Percentiles rank a stretch among this genome's conserved stretches.
These are phyloP conservation scores for Coemansia reversa DNA, from an alignment of 192 early-diverging fungal genomes.

Conservation along the genomic window DNA sequence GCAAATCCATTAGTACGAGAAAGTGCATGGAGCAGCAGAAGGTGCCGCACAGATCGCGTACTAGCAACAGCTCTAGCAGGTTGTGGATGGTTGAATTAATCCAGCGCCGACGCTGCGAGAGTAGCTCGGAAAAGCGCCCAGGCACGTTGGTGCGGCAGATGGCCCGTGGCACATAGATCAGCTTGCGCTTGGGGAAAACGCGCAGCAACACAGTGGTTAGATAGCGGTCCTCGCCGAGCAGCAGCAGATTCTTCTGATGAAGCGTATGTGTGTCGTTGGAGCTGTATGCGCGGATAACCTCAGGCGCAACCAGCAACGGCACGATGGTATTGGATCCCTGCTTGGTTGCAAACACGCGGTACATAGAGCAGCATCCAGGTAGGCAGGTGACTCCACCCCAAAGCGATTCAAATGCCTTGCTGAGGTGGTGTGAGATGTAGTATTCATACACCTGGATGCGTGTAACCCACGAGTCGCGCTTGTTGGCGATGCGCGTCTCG, in stretches of 20 bases:
- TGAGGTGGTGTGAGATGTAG: conserved; percentile 96
- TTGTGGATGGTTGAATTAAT: conserved; percentile 98
- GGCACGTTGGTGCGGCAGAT: conserved; percentile 81
- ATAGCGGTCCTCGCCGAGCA: conserved; percentile 85
- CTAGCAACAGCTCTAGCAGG: conserved; percentile 85
- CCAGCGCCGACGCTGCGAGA: conserved; percentile 92
- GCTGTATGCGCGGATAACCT: conserved; percentile 74
- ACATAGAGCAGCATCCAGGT: conserved; percentile 98
- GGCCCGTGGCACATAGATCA: conserved; percentile 75
- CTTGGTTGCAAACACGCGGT: conserved; percentile 81
- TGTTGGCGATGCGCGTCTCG: conserved; percentile 95
- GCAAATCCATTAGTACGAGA: conserved; percentile 74
- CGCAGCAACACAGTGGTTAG: conserved; percentile 79
- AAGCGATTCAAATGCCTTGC: conserved; percentile 92
- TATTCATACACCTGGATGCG: conserved; percentile 99
- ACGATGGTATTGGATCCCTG: conserved; percentile 59
- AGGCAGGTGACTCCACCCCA: conserved; percentile 99
- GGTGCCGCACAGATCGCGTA: conserved; percentile 92
- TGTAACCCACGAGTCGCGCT: conserved; percentile 80
- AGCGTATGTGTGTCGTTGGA: conserved; percentile 69
- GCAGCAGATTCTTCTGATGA: conserved; percentile 80
- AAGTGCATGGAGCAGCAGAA: conserved; percentile 97
- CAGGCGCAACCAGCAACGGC: conserved; percentile 77
- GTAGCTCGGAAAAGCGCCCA: conserved; percentile 63
- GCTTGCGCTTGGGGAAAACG: conserved; percentile 79